Evolutionary conservation across 352 stramenopile genomes (phyloP), one percentile per base, ranked within the genome.

Genomic region (Phytopythium sindhum): DNA sequence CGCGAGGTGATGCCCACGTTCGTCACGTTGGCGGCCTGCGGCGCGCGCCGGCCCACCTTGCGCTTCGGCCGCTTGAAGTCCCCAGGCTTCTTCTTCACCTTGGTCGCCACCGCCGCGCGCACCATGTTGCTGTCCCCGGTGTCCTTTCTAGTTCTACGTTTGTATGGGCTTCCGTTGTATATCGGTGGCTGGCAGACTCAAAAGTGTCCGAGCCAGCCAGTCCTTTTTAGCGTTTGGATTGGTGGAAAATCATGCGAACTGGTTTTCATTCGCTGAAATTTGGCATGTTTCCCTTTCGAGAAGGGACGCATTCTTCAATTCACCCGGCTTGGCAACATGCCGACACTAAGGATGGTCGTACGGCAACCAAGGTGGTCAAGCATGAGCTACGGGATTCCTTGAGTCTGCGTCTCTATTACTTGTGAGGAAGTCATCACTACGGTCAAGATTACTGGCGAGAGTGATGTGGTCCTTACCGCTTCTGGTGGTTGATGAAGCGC

Each of bases 11-110:
- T 81, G 33, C 68, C 72, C 45, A 92, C 86, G 39, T 77, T 89
- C 31, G 86, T 95, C 24, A 95, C 86, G 54, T 95, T 95, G 37
- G 86, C 80, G 28, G 82, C 72, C 54, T 77, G 81, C 17, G 78
- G 68, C 1, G 77, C 82, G 60, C 88, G 87, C 41, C 84, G 81
- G 15, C 86, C 86, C 31, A 95, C 86, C 68, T 95, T 95, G 70
- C 81, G 86, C 82, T 95, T 95, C 17, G 82, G 86, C 24, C 84
- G 84, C 81, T 95, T 95, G 65, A 95, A 95, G 69, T 95, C 86
- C 35, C 71, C 84, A 12, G 86, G 86, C 74, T 95, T 95, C 78
- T 92, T 93, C 84, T 95, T 95, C 37, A 53, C 61, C 69, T 79
- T 82, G 61, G 78, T 71, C 58, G 76, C 72, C 57, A 68, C 70